A percentile compares a stretch with the other conserved stretches of the same genome.
Conservation (phyloP, 2,329 filamentous ascomycete genomes). For the Paecilomyces dactylethromorphus region DNA sequence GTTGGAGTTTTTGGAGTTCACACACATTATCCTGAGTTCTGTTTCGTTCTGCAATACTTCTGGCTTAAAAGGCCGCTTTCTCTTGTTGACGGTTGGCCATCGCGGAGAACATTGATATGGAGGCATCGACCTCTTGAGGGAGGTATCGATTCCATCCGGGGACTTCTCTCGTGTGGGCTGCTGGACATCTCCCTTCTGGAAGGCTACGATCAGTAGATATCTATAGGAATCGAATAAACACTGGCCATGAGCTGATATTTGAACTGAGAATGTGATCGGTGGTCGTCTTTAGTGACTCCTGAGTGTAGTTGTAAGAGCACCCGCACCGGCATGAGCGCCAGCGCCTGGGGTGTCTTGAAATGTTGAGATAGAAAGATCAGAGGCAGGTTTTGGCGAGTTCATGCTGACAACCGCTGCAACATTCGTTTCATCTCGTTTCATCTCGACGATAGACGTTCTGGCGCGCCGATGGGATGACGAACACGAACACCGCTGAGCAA, state of each 20-base stretch:
- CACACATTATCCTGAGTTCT: neutral
- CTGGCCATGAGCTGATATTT: neutral
- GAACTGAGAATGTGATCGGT: neutral
- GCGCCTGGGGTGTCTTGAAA: too few species aligned
- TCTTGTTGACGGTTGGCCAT: neutral
- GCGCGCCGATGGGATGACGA: neutral
- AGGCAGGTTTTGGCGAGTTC: too few species aligned
- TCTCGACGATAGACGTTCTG: neutral
- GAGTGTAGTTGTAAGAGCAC: neutral
- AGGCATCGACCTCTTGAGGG: neutral
- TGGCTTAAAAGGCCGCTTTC: neutral
- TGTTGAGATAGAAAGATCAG: too few species aligned
- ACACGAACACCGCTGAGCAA: conserved; percentile 1
- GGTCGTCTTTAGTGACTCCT: neutral
- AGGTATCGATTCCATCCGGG: neutral
- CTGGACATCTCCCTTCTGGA: neutral
- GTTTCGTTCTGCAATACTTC: neutral
- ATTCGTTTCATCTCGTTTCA: too few species aligned
- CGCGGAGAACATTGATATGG: neutral
- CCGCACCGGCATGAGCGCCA: too few species aligned
- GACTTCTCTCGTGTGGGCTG: neutral
- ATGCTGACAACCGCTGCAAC: too few species aligned
- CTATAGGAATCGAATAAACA: neutral
- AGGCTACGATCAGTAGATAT: neutral
- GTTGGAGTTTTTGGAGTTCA: neutral